Evolutionary conservation across 164 flowering plant species (phyloP).

Genomic region (Akebia trifoliata): DNA sequence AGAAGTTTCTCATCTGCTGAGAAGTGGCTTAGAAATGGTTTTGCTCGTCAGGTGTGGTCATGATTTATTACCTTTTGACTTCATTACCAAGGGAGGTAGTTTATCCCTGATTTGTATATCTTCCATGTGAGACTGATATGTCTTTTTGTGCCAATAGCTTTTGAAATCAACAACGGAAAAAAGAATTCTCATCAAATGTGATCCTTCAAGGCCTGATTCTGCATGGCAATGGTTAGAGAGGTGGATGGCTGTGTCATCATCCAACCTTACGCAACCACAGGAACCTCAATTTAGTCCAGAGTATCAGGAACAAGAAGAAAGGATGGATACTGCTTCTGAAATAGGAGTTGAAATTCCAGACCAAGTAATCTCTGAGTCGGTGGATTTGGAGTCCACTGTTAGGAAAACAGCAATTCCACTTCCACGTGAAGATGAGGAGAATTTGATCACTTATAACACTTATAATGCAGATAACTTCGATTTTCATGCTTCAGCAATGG

Average conservation of each 20-base stretch:
- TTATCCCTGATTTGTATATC: not conserved
- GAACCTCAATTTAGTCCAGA: conserved; percentile 23
- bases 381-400: conserved; percentile 17
- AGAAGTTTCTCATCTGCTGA: no score
- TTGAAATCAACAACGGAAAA: conserved; percentile 62
- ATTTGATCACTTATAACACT: conserved; percentile 35
- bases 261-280: conserved; percentile 21
- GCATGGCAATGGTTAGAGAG: conserved; percentile 95
- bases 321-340: conserved; percentile 13
- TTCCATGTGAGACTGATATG: conserved; percentile 1
- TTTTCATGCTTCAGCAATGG: conserved; percentile 25
- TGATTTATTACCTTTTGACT: conserved; percentile 6
- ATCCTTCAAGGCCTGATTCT: conserved; percentile 51
- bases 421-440: conserved; percentile 45
- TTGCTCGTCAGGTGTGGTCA: conserved; percentile 68
- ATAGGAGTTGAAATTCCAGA: conserved; percentile 20
- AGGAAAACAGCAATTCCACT: conserved; percentile 18
- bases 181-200: conserved; percentile 64
- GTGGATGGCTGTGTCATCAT: conserved; percentile 79
- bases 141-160: conserved; percentile 37
- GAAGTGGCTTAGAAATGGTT: conserved; percentile 63
- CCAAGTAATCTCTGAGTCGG: conserved; percentile 24
- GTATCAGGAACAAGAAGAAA: conserved; percentile 18
- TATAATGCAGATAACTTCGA: conserved; percentile 31
- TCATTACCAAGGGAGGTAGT: not conserved